These are phyloP conservation scores for Corrigiola litoralis DNA, from an alignment of 179 eudicot genomes.

Conservation along the genomic window DNA sequence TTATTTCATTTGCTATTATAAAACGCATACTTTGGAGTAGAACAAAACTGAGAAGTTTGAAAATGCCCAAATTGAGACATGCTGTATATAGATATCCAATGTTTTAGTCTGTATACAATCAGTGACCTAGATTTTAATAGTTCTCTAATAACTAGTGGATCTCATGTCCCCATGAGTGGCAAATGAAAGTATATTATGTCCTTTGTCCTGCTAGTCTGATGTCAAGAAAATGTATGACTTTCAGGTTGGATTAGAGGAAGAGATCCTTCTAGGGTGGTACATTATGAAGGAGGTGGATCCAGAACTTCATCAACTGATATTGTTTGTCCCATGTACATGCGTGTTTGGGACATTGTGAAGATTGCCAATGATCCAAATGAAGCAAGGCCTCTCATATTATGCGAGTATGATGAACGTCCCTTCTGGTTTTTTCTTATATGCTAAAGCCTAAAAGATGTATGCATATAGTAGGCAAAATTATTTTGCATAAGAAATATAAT, in stretches of 20 bases:
- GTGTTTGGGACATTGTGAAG: conserved; percentile 82
- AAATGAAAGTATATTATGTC: not conserved
- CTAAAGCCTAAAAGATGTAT: not conserved
- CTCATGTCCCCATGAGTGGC: too few relatives aligned
- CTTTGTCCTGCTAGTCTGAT: not conserved
- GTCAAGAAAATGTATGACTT: conserved; percentile 12
- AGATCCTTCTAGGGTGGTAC: conserved; percentile 81
- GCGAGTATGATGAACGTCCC: conserved; percentile 67
- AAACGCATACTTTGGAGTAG: too few relatives aligned
- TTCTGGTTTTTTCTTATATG: conserved; percentile 1
- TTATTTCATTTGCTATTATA: too few relatives aligned
- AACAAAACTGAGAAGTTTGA: too few relatives aligned
- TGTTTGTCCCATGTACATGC: conserved; percentile 98
- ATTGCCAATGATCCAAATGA: conserved; percentile 89
- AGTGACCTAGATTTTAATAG: not conserved
- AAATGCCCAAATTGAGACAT: too few relatives aligned
- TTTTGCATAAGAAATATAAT: not conserved
- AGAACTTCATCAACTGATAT: conserved; percentile 93
- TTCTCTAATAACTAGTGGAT: not conserved
- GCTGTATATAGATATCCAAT: too few relatives aligned
- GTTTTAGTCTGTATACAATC: too few relatives aligned
- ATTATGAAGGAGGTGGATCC: conserved; percentile 98
- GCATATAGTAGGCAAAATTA: not conserved
- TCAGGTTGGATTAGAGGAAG: conserved; percentile 90
- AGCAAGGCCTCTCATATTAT: conserved; percentile 80